phyloP scores from a whole-genome alignment of 1,284 basidiomycete genomes.

The Melampsora americana region DNA sequence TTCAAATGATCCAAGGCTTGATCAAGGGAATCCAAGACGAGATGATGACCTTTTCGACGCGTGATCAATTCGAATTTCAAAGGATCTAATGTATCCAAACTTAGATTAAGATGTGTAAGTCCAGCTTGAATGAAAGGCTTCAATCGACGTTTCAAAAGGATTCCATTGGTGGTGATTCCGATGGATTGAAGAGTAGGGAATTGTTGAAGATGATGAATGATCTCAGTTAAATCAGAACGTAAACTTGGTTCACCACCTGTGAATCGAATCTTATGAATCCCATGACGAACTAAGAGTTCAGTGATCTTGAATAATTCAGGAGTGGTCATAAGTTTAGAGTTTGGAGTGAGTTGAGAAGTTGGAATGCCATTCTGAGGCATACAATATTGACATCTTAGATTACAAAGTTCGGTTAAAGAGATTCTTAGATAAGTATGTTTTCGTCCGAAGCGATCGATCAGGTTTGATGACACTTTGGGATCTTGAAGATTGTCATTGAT shows the following conservation, averaged over 20 bases:
- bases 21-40: constrained; percentile 68
- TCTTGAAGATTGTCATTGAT: background rate
- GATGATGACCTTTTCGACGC: constrained; percentile 66
- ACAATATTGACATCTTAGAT: constrained; percentile 80
- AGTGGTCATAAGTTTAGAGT: constrained; percentile 71
- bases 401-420: constrained; percentile 80
- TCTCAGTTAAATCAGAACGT: constrained; percentile 69
- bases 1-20: constrained; percentile 59
- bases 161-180: background rate
- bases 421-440: constrained; percentile 78
- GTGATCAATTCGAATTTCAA: constrained; percentile 85
- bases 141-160: background rate
- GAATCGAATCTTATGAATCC: constrained; percentile 78
- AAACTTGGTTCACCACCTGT: constrained; percentile 86
- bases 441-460: constrained; percentile 50
- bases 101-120: constrained; percentile 76
- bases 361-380: constrained; percentile 80
- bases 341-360: constrained; percentile 66
- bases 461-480: background rate
- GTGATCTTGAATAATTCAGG: constrained; percentile 65
- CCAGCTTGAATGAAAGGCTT: constrained; percentile 64
- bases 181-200: constrained; percentile 43
- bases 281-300: constrained; percentile 71
- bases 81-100: constrained; percentile 79
- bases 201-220: constrained; percentile 62